These are phyloP conservation scores for Talaromyces verruculosus DNA, from an alignment of 2,329 filamentous ascomycete genomes.

Conservation along the genomic window DNA sequence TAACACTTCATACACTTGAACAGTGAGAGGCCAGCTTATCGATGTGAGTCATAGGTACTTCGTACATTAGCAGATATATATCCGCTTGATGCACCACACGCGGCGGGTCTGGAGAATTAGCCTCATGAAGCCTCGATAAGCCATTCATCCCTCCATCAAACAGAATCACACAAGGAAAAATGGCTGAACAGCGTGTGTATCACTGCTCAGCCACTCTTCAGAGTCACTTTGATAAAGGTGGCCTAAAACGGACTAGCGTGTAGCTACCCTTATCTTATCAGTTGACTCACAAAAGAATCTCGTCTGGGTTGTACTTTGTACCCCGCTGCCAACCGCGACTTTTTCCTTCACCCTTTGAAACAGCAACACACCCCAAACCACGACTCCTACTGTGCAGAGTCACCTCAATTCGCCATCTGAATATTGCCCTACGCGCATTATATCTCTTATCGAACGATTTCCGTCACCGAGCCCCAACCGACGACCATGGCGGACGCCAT, in stretches of 20 bases:
- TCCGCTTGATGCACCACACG: not conserved
- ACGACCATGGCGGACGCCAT: conserved; percentile 22
- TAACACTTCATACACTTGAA: not conserved
- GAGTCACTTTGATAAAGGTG: not conserved
- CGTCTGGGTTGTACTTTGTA: not conserved
- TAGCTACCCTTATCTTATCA: not conserved
- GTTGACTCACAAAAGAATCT: conserved; percentile 14
- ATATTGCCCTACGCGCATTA: not conserved
- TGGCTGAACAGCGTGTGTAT: not conserved
- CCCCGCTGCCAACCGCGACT: conserved; percentile 1
- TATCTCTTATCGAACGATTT: not conserved
- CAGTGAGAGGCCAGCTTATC: not conserved
- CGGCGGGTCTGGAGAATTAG: not conserved
- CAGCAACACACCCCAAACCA: not conserved
- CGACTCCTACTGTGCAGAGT: not conserved
- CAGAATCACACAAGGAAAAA: not conserved
- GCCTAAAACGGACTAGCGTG: not conserved
- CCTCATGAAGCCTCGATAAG: not conserved
- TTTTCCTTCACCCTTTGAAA: conserved; percentile 8
- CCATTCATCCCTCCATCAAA: not conserved
- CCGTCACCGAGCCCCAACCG: not conserved
- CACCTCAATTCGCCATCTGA: not conserved
- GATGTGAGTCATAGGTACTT: not conserved
- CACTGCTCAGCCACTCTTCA: not conserved
- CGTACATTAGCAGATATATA: not conserved